A percentile compares a stretch with the other conserved stretches of the same genome.
phyloP scores from a whole-genome alignment of 345 rosid species.

The Populus simonii region DNA sequence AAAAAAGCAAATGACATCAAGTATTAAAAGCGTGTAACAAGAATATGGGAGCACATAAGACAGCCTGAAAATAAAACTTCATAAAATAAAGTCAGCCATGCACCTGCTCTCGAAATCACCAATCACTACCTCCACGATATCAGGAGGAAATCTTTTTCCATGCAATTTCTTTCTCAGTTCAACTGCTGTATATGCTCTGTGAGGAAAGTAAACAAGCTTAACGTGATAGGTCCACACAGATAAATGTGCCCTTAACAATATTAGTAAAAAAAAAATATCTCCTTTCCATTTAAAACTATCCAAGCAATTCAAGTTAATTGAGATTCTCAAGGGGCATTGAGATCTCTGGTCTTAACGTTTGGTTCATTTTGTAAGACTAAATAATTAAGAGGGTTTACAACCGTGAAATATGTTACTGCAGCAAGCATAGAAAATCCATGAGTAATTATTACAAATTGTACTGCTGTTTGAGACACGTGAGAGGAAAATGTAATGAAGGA shows the following conservation, averaged over 20 bases:
- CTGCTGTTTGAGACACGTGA: too few relatives aligned
- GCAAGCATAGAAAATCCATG: too few relatives aligned
- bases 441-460: too few relatives aligned
- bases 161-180: conserved; percentile 73
- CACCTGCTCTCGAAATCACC: conserved; percentile 58
- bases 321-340: too few relatives aligned
- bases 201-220: conserved; percentile 4
- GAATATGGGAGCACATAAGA: not conserved
- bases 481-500: not conserved
- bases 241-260: not conserved
- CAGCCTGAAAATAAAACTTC: not conserved
- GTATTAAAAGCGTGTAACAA: not conserved
- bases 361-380: too few relatives aligned
- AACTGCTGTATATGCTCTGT: conserved; percentile 63
- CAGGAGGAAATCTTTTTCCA: conserved; percentile 53
- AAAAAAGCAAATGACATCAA: not conserved
- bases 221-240: not conserved
- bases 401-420: too few relatives aligned
- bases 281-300: not conserved
- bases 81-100: not conserved
- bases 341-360: too few relatives aligned
- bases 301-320: not conserved
- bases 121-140: conserved; percentile 48
- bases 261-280: not conserved
- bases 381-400: too few relatives aligned